Base-by-base conservation (phyloP, 768 basidiomycete species). In the Dendrothele bispora region DNA sequence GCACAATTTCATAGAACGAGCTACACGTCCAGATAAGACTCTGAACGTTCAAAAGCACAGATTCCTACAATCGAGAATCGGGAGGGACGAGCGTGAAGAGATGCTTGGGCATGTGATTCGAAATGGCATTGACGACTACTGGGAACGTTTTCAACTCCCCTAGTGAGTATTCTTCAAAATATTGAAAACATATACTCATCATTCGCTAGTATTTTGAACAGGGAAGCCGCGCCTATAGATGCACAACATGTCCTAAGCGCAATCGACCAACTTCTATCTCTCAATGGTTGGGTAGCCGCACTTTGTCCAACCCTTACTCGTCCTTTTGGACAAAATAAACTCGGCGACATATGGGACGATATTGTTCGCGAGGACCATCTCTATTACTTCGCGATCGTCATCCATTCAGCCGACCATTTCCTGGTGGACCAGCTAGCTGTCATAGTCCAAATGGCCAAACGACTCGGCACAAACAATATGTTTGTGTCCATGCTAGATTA, bases 401-500 rank as follows among this genome's bases (percentile, higher is more conserved):
- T 99, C 37, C 95, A 99, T 66, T 95, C 93, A 3, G 97, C 97
- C 2, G 97, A 99, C 73, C 97, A 99, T 64, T 99, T 99, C 72
- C 82, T 98, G 45, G 91, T 98, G 55, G 97, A 98, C 71, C 97
- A 99, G 65, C 84, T 99, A 38, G 92, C 97, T 17, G 91, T 97
- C 57, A 98, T 99, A 55, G 89, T 99, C 7, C 97, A 99, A 64
- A 81, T 99, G 61, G 91, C 91, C 1, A 86, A 86, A 58, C 85
- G 94, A 7, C 80, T 98, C 10, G 97, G 97, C 3, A 84, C 90
- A 4, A 75, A 82, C 43, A 93, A 92, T 59, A 69, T 99, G 40
- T 99, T 98, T 64, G 95, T 99, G 30, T 97, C 94, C 7, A 95
- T 99, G 91, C 75, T 99, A 49, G 97, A 99, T 67, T 95, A 95